Evolutionary conservation across 306 rosid genomes (phyloP).

Genomic region (Luffa acutangula): DNA sequence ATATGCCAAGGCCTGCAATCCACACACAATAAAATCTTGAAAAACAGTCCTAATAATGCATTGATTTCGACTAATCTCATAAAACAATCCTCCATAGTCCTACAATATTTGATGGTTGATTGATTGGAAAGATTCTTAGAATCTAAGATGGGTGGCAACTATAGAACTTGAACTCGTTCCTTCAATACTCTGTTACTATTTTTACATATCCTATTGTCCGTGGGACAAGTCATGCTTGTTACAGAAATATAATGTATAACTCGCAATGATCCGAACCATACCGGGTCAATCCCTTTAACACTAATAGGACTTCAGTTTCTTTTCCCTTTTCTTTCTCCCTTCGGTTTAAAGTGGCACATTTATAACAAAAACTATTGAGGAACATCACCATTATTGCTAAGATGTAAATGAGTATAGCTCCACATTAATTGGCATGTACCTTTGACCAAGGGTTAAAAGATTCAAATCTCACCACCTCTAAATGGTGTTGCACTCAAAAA

Average conservation of each 20-base stretch:
- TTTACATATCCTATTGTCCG: neutral
- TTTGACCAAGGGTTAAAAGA: no score
- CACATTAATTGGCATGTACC: no score
- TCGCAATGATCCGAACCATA: no score
- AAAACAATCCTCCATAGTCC: neutral
- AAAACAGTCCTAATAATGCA: neutral
- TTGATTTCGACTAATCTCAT: neutral
- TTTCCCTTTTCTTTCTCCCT: no score
- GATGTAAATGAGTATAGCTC: neutral
- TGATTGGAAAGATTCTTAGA: neutral
- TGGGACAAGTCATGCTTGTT: neutral
- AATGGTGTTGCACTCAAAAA: no score
- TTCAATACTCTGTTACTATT: neutral
- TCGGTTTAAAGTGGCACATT: neutral
- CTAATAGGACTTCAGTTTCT: no score
- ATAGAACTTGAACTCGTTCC: neutral
- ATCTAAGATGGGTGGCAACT: neutral
- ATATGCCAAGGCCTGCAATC: conserved; percentile 66
- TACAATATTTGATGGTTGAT: neutral
- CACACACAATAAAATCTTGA: neutral
- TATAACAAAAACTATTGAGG: neutral
- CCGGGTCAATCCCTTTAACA: no score
- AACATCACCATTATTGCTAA: neutral
- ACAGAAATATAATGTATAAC: no score
- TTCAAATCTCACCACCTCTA: no score